Conservation (phyloP, 192 early-diverging fungal species). For the Phycomyces nitens region DNA sequence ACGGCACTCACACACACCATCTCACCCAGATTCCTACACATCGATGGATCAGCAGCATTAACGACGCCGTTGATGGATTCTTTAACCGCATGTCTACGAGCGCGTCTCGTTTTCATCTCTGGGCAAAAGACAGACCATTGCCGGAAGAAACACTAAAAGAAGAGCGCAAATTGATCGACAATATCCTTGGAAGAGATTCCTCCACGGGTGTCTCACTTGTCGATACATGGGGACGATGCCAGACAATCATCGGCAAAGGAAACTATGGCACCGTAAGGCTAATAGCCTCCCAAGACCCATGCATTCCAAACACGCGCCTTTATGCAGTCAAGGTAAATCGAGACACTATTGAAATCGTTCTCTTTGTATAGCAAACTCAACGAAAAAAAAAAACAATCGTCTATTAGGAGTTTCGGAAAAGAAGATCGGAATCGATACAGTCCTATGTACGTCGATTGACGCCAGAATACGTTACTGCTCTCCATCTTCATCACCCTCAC, state of each 20-base stretch:
- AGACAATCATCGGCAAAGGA: neutral
- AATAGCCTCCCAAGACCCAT: conserved; percentile 29
- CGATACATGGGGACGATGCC: neutral
- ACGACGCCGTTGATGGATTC: neutral
- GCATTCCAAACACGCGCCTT: conserved; percentile 25
- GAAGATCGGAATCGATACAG: conserved; percentile 44
- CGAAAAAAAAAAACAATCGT: neutral
- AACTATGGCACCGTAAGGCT: conserved; percentile 33
- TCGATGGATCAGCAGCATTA: neutral
- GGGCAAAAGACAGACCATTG: neutral
- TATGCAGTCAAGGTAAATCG: conserved; percentile 39
- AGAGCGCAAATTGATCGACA: conserved; percentile 25
- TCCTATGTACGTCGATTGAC: conserved; percentile 47
- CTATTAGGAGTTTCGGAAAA: conserved; percentile 80
- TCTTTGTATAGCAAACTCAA: neutral
- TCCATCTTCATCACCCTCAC: conserved; percentile 68
- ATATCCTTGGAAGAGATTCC: conserved; percentile 35
- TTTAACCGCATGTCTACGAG: neutral
- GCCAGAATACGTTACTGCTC: conserved; percentile 76
- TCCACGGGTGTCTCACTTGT: conserved; percentile 1
- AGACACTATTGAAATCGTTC: neutral
- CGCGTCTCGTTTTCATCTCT: neutral
- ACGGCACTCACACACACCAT: conserved; percentile 25
- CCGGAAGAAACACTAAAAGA: conserved; percentile 6
- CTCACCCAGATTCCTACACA: conserved; percentile 3